These are phyloP conservation scores for Naganishia vaughanmartiniae DNA, from an alignment of 768 basidiomycete species.

Conservation along the genomic window DNA sequence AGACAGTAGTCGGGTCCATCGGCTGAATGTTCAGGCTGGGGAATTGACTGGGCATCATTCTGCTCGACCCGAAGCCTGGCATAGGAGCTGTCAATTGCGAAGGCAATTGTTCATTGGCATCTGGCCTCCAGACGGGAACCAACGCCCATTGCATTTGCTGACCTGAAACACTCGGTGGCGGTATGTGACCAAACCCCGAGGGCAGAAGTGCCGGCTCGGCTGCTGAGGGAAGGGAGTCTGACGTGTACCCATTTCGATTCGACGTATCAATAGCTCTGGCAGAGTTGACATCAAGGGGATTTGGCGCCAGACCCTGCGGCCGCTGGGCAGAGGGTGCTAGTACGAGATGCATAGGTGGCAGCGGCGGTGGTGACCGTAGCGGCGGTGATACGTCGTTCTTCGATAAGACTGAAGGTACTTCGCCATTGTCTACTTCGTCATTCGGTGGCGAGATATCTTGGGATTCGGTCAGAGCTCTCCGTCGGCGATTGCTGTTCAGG, in stretches of 20 bases:
- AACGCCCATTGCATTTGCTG: slow-evolving; percentile 19
- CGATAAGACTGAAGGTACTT: not conserved
- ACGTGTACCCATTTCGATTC: not conserved
- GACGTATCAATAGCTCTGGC: not conserved
- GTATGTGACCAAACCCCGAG: not conserved
- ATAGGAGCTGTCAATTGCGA: not conserved
- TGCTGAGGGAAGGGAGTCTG: not conserved
- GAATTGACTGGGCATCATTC: not conserved
- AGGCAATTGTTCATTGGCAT: not conserved
- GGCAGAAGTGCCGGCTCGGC: not conserved
- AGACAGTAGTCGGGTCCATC: not conserved
- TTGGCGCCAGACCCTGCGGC: not conserved
- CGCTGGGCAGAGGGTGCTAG: not conserved
- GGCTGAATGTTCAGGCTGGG: slow-evolving; percentile 10
- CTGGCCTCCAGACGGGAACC: slow-evolving; percentile 10
- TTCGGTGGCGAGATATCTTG: not conserved
- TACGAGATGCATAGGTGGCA: not conserved
- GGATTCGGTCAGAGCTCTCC: not conserved
- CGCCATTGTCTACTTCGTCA: not conserved
- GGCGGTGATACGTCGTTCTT: not conserved
- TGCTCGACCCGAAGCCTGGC: not conserved
- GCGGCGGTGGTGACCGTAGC: too few species aligned
- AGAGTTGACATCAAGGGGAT: not conserved
- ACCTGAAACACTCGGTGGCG: not conserved
- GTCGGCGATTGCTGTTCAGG: not conserved